phyloP scores from a whole-genome alignment of 805 yeast species.

The Wickerhamiella spandovensis region DNA sequence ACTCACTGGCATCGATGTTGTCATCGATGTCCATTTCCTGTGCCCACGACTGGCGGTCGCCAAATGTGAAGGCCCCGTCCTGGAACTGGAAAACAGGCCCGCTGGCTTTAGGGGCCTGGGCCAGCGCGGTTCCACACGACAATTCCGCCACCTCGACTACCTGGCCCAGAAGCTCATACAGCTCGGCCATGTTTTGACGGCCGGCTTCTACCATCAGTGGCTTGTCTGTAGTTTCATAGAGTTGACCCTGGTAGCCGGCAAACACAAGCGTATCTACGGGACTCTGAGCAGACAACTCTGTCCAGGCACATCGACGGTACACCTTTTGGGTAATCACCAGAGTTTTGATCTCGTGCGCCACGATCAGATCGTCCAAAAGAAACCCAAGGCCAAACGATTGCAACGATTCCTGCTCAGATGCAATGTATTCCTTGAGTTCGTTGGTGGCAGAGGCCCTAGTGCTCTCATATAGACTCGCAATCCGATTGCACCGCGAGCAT shows the following conservation, averaged over 20 bases:
- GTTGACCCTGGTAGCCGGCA: background rate
- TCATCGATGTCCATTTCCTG: background rate
- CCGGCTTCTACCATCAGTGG: background rate
- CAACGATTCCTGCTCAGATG: background rate
- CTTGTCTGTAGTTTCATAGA: background rate
- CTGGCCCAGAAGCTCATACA: background rate
- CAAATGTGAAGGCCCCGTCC: background rate
- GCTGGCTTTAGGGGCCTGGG: background rate
- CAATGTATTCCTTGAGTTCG: background rate
- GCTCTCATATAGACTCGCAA: background rate
- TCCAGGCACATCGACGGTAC: background rate
- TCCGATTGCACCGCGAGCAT: background rate
- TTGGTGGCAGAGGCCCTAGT: background rate
- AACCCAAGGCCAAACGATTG: background rate
- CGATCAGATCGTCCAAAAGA: background rate
- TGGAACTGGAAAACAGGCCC: background rate
- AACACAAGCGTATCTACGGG: background rate
- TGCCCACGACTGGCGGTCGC: background rate
- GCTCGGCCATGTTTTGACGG: background rate
- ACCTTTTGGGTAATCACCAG: background rate
- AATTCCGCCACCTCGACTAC: background rate
- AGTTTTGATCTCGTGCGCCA: background rate
- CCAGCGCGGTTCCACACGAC: background rate
- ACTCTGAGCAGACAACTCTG: background rate
- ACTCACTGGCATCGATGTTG: background rate